Conservation (phyloP, 2,329 filamentous ascomycete genomes). For the Phyllosticta capitalensis region DNA sequence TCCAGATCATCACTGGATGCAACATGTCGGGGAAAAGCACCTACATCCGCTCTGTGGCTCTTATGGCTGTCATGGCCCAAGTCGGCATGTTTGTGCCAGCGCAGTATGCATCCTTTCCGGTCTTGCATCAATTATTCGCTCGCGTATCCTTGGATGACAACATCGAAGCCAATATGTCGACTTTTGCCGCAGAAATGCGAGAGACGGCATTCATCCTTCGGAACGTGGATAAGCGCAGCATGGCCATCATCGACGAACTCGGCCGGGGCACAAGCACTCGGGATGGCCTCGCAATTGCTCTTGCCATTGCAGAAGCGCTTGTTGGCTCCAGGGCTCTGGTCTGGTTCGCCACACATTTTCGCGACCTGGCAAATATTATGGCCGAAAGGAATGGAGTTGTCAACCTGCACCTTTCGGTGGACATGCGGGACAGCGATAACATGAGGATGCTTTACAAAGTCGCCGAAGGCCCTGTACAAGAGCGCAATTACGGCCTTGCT, state of each 20-base stretch:
- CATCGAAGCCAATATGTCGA: slow-evolving; percentile 84
- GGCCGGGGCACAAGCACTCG: slow-evolving; percentile 82
- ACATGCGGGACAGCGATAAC: slow-evolving; percentile 49
- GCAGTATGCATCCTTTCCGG: slow-evolving; percentile 68
- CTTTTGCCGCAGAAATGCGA: slow-evolving; percentile 89
- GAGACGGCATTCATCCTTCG: slow-evolving; percentile 88
- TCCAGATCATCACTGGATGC: slow-evolving; percentile 89
- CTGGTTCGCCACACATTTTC: slow-evolving; percentile 93
- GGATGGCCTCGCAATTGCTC: slow-evolving; percentile 80
- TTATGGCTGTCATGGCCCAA: slow-evolving; percentile 89
- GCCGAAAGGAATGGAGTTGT: slow-evolving; percentile 67
- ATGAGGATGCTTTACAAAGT: slow-evolving; percentile 89
- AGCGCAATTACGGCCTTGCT: slow-evolving; percentile 74
- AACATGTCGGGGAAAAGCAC: slow-evolving; percentile 98
- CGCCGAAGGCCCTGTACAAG: slow-evolving; percentile 57
- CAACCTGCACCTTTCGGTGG: slow-evolving; percentile 70
- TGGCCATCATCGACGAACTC: slow-evolving; percentile 84
- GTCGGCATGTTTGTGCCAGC: slow-evolving; percentile 87
- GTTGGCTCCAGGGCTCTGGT: slow-evolving; percentile 67
- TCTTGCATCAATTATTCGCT: slow-evolving; percentile 77
- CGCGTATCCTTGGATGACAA: slow-evolving; percentile 79
- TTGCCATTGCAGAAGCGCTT: slow-evolving; percentile 82
- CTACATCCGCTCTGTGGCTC: slow-evolving; percentile 76
- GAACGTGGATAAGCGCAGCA: slow-evolving; percentile 66
- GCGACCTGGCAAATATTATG: slow-evolving; percentile 68